Conservation (phyloP, 345 rosid species). For the Arabidopsis arenosa region DNA sequence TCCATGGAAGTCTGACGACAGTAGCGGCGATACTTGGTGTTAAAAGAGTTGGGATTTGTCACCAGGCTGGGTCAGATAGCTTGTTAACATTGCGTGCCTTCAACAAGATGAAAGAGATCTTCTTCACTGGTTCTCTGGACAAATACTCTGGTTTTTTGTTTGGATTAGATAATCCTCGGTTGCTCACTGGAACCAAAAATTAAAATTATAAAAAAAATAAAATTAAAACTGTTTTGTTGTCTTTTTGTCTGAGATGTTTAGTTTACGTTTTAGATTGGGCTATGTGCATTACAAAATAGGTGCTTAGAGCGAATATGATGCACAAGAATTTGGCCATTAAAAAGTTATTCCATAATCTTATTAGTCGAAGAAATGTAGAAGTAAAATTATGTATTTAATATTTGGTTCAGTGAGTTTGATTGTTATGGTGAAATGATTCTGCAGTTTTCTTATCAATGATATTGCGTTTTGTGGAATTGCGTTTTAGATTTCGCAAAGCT, state of each 20-base stretch:
- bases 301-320: background rate
- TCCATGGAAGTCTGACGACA: constrained; percentile 77
- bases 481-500: background rate
- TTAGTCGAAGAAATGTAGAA: background rate
- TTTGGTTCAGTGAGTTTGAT: background rate
- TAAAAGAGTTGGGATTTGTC: constrained; percentile 76
- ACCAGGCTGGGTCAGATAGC: constrained; percentile 93
- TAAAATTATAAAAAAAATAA: background rate
- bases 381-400: background rate
- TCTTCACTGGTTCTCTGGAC: constrained; percentile 62
- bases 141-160: constrained; percentile 71
- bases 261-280: background rate
- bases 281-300: background rate
- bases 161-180: constrained; percentile 68
- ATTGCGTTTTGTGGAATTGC: background rate
- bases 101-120: constrained; percentile 68
- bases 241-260: background rate
- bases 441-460: background rate
- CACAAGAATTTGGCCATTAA: background rate
- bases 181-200: background rate
- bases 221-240: background rate
- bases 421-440: background rate
- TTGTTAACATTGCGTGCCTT: constrained; percentile 78
- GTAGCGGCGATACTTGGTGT: constrained; percentile 69
- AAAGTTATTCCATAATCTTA: background rate